Percentiles rank a stretch among this genome's conserved stretches.
These are phyloP conservation scores for Sparassis latifolia DNA, from an alignment of 1,284 basidiomycete species.

Conservation along the genomic window DNA sequence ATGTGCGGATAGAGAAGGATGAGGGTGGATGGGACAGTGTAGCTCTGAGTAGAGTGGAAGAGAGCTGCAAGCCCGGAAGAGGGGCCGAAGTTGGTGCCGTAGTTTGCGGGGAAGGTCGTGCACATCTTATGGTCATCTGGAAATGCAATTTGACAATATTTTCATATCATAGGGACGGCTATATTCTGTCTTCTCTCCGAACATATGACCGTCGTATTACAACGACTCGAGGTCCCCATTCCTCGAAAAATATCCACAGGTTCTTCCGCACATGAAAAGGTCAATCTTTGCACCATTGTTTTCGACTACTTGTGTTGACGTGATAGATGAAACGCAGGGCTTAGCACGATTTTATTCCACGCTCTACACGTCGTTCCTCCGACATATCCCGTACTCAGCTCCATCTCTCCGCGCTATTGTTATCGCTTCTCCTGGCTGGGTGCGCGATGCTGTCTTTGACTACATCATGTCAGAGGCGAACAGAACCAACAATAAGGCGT, in stretches of 20 bases:
- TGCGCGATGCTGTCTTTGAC: slow-evolving; percentile 85
- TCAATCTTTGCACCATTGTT: slow-evolving; percentile 1
- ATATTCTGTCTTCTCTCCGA: slow-evolving; percentile 92
- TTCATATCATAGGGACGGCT: slow-evolving; percentile 59
- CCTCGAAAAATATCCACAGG: slow-evolving; percentile 87
- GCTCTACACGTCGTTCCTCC: slow-evolving; percentile 82
- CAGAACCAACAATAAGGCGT: slow-evolving; percentile 76
- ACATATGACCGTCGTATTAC: slow-evolving; percentile 93
- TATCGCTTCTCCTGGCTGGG: slow-evolving; percentile 95
- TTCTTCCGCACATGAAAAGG: slow-evolving; percentile 79
- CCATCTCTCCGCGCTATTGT: slow-evolving; percentile 82
- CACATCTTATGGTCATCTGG: not conserved
- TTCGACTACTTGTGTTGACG: not conserved
- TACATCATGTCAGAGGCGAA: slow-evolving; percentile 81
- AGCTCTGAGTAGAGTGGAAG: slow-evolving; percentile 76
- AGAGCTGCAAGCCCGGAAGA: slow-evolving; percentile 85
- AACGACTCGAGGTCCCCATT: slow-evolving; percentile 86
- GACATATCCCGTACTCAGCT: slow-evolving; percentile 82
- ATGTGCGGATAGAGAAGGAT: slow-evolving; percentile 85
- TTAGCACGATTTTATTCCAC: slow-evolving; percentile 78
- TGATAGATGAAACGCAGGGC: slow-evolving; percentile 30
- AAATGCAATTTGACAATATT: no score
- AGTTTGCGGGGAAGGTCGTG: slow-evolving; percentile 83
- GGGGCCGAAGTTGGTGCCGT: slow-evolving; percentile 96
- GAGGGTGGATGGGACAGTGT: slow-evolving; percentile 86